These are phyloP conservation scores for Alternaria conjuncta DNA, from an alignment of 2,329 filamentous ascomycete genomes.

Conservation along the genomic window DNA sequence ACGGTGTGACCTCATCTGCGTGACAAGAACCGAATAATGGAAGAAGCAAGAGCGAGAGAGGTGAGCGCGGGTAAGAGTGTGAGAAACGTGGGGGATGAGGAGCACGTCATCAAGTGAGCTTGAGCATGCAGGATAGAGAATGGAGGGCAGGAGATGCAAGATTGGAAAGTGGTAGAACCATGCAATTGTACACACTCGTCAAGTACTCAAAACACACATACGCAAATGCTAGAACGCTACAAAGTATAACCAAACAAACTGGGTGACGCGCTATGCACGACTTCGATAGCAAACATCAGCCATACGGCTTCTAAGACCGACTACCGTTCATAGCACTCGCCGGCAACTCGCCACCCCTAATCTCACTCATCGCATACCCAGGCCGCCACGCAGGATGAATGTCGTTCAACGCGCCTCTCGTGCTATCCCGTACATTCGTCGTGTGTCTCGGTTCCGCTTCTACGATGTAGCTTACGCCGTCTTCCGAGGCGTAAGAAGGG, in stretches of 20 bases:
- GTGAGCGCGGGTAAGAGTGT: neutral
- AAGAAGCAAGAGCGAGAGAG: neutral
- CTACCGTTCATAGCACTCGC: neutral
- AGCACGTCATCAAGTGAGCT: neutral
- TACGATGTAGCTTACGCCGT: slow-evolving; percentile 75
- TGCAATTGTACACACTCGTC: neutral
- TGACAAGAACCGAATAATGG: neutral
- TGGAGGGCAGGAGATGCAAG: neutral
- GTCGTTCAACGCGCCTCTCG: slow-evolving; percentile 36
- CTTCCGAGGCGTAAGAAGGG: slow-evolving; percentile 78
- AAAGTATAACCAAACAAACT: neutral
- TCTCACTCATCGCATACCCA: slow-evolving; percentile 40
- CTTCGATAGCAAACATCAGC: neutral
- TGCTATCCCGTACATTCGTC: slow-evolving; percentile 9
- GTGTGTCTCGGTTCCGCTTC: slow-evolving; percentile 62
- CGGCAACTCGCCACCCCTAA: slow-evolving; percentile 23
- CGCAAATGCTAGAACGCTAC: slow-evolving; percentile 2
- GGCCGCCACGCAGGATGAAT: slow-evolving; percentile 49
- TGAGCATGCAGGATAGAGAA: neutral
- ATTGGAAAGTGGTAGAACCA: neutral
- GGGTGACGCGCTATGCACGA: neutral
- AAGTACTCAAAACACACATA: neutral
- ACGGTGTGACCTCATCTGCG: neutral
- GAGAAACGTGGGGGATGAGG: neutral
- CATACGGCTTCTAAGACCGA: neutral